Evolutionary conservation across 352 stramenopile species (phyloP).

Genomic region (Phytophthora litchii): DNA sequence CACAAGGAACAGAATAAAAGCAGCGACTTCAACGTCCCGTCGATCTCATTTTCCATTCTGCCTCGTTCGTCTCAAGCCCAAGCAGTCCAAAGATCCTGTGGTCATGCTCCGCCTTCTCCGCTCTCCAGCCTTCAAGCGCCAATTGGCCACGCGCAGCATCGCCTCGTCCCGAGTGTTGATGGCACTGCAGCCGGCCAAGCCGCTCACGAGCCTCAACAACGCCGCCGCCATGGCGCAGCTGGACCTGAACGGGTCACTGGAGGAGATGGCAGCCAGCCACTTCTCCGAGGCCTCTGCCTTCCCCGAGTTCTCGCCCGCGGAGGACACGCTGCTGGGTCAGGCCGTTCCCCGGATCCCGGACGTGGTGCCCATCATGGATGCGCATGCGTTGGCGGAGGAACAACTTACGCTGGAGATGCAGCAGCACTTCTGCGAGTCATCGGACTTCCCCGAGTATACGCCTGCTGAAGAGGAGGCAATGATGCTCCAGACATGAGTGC

Average conservation of each 20-base stretch:
- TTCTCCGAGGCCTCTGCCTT: conserved; percentile 76
- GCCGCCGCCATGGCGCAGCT: conserved; percentile 33
- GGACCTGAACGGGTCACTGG: conserved; percentile 43
- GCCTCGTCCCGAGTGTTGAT: conserved; percentile 14
- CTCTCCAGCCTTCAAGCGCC: conserved; percentile 17
- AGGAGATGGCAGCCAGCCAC: conserved; percentile 50
- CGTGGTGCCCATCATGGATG: no score
- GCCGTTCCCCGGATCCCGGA: conserved; percentile 29
- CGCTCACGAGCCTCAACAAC: conserved; percentile 36
- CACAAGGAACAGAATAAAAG: conserved; percentile 2
- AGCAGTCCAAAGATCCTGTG: neutral
- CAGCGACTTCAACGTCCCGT: conserved; percentile 19
- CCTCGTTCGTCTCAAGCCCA: neutral
- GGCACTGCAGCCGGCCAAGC: conserved; percentile 13
- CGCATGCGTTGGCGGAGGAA: no score
- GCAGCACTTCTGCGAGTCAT: no score
- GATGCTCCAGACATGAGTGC: conserved; percentile 31
- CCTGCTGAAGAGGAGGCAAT: no score
- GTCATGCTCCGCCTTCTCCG: conserved; percentile 29
- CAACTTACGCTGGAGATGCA: no score
- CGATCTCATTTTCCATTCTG: conserved; percentile 19
- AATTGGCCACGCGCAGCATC: conserved; percentile 14
- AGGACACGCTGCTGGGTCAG: conserved; percentile 56
- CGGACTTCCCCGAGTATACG: no score
- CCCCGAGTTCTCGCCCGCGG: conserved; percentile 61